Percentiles rank a stretch among this genome's conserved stretches.
Evolutionary conservation across 2,329 filamentous ascomycete genomes (phyloP).

Genomic region (Penicillium italicum): DNA sequence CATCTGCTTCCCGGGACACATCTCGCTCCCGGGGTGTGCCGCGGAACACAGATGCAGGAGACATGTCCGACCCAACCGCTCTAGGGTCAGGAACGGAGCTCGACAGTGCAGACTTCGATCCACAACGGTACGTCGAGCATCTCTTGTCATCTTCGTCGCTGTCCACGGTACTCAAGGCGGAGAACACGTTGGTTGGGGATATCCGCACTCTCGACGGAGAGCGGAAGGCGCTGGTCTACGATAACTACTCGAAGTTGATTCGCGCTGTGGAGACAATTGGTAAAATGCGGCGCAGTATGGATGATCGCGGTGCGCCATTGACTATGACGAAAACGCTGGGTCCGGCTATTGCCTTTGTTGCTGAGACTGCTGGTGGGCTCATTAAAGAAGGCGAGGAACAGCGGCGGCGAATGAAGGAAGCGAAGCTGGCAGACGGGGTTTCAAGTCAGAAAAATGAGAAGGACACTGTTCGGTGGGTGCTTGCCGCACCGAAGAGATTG

Average conservation of each 20-base stretch:
- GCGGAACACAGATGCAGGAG: conserved; percentile 39
- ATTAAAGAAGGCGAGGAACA: conserved; percentile 41
- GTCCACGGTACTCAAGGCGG: conserved; percentile 44
- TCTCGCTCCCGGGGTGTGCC: conserved; percentile 38
- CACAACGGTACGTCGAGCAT: conserved; percentile 54
- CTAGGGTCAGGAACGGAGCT: conserved; percentile 55
- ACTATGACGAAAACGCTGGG: conserved; percentile 45
- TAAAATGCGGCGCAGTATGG: conserved; percentile 55
- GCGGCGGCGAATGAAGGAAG: conserved; percentile 28
- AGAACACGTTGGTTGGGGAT: conserved; percentile 56
- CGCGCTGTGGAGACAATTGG: conserved; percentile 94
- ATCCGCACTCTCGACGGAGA: conserved; percentile 89
- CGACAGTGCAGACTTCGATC: conserved; percentile 69
- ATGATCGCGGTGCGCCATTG: conserved; percentile 44
- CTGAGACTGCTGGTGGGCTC: conserved; percentile 41
- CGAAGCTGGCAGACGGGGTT: conserved; percentile 16
- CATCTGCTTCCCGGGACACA: conserved; percentile 25
- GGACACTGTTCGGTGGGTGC: conserved; percentile 46
- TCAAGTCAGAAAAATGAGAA: conserved; percentile 31
- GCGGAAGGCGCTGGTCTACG: conserved; percentile 94
- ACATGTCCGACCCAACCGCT: conserved; percentile 39
- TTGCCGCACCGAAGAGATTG: conserved; percentile 41
- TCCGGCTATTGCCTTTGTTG: conserved; percentile 43
- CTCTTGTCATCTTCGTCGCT: conserved; percentile 42
- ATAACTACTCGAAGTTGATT: conserved; percentile 97